Conservation (phyloP, 306 rosid genomes). For the Vigna unguiculata region DNA sequence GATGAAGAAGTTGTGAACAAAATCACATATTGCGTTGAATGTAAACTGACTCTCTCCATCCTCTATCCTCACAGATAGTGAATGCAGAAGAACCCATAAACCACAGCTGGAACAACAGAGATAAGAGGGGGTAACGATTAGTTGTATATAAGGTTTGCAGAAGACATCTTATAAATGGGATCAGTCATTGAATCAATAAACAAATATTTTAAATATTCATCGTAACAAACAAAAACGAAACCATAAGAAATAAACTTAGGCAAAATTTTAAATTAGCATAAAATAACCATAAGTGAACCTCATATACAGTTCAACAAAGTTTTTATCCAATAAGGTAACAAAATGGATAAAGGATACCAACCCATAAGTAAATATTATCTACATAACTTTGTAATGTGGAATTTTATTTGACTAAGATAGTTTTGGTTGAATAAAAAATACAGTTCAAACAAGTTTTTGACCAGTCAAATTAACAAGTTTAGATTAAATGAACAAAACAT, state of each 20-base stretch:
- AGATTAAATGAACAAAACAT: background rate
- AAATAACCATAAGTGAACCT: background rate
- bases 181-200: background rate
- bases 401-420: background rate
- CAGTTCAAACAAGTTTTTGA: constrained; percentile 1
- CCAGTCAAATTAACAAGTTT: background rate
- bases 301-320: no score
- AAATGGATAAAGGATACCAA: background rate
- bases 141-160: background rate
- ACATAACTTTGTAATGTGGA: background rate
- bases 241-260: background rate
- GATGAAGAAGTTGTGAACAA: constrained; percentile 82
- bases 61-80: constrained; percentile 85
- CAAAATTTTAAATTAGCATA: background rate
- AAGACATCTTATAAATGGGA: background rate
- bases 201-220: background rate
- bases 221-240: background rate
- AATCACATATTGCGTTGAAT: constrained; percentile 79
- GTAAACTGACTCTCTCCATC: constrained; percentile 92
- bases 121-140: constrained; percentile 8
- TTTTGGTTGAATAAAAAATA: background rate
- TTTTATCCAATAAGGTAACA: background rate
- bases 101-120: constrained; percentile 76
- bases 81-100: constrained; percentile 96
- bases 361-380: background rate